Evolutionary conservation across 2,329 filamentous ascomycete species (phyloP).

Genomic region (Teratosphaeria nubilosa): DNA sequence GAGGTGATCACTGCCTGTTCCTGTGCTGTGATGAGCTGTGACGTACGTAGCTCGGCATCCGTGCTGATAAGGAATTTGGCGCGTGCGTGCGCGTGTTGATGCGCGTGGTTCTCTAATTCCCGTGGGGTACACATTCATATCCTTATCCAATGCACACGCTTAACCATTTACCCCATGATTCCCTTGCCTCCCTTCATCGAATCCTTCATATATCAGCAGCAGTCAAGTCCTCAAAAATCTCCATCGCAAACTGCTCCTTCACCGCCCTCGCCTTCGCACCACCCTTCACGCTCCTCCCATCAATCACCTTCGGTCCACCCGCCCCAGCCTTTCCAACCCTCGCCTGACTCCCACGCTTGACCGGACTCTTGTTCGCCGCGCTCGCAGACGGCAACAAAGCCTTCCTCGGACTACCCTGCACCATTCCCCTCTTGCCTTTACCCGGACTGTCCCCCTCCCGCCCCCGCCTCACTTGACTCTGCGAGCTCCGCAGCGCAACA

Average conservation of each 20-base stretch:
- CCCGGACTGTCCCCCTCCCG: background rate
- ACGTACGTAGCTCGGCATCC: background rate
- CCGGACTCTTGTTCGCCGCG: constrained; percentile 6
- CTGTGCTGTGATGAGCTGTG: background rate
- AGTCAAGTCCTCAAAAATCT: constrained; percentile 22
- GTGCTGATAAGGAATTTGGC: background rate
- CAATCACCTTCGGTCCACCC: constrained; percentile 2
- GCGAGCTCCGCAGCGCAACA: constrained; percentile 1
- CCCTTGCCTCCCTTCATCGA: background rate
- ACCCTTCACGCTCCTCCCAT: constrained; percentile 7
- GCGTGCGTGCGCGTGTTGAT: no score
- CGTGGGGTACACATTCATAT: no score
- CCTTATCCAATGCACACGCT: background rate
- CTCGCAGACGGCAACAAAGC: constrained; percentile 5
- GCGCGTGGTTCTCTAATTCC: no score
- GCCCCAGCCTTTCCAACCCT: constrained; percentile 1
- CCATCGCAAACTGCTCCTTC: constrained; percentile 17
- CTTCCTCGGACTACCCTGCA: background rate
- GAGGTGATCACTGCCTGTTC: background rate
- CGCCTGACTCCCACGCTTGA: constrained; percentile 4
- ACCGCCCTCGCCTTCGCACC: constrained; percentile 2
- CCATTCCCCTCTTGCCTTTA: background rate
- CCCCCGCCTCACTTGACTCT: constrained; percentile 4
- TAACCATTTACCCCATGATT: background rate
- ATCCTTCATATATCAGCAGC: constrained; percentile 9